Base-by-base conservation (phyloP, 805 yeast species). In the Yueomyces sinensis region DNA sequence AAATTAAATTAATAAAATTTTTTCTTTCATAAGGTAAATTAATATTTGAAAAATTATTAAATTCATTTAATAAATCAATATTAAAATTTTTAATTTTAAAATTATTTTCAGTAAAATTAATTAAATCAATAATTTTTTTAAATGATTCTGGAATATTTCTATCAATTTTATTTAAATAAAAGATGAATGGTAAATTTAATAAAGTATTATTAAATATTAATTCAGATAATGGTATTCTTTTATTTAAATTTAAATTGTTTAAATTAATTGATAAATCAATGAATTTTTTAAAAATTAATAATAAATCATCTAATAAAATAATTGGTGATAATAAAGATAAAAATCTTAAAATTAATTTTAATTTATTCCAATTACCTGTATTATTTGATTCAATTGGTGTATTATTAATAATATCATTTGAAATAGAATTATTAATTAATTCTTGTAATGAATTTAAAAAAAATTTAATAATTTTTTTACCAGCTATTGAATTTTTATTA, bases 311-410 rank as follows among this genome's bases (percentile, higher is more conserved):
- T 18, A 68, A 72, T 4, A 58, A 54, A 32, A 83, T 56, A 23
- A 84, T 70, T 3, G 84, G 80, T 1, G 75, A 54, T 41, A 86
- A 58, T 3, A 77, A 55, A 0, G 84, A 74, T 42, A 83, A 59
- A 42, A 86, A 75, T 47, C 95, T 72, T 39, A 83, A 47, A 13
- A 76, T 58, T 11, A 81, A 63, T 56, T 89, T 87, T 41, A 82
- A 52, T 42, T 73, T 72, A 41, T 77, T 77, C 74, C 83, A 81
- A 15, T 66, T 58, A 13, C 86, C 86, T 19, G 63, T 62, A 23
- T 61, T 64, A 13, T 54, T 56, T 1, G 65, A 52, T 11, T 51
- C 45, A 4, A 39, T 32, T 13, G 45, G 46, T 22, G 45, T 52
- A 19, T 52, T 46, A 7, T 7, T 7, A 22, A 22, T 11, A 22